Conservation (phyloP, 768 basidiomycete species). For the Phaffia tasmanica region DNA sequence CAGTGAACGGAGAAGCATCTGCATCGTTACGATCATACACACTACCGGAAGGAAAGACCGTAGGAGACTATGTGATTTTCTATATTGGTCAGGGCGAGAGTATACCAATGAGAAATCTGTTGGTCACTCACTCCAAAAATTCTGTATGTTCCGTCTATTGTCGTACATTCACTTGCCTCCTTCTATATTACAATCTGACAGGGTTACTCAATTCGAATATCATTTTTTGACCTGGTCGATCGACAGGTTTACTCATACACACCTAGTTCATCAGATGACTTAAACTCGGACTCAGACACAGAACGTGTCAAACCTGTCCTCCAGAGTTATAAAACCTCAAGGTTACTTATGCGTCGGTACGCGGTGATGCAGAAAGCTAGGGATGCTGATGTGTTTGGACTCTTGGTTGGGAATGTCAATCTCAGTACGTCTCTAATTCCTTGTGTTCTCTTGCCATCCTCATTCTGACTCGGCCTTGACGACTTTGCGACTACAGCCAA, state of each 20-base stretch:
- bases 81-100: slow-evolving; percentile 65
- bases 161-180: background rate
- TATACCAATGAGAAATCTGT: slow-evolving; percentile 66
- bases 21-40: slow-evolving; percentile 33
- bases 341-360: slow-evolving; percentile 79
- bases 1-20: slow-evolving; percentile 6
- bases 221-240: background rate
- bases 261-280: slow-evolving; percentile 44
- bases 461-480: too few relatives aligned
- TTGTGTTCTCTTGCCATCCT: background rate
- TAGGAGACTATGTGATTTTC: slow-evolving; percentile 42
- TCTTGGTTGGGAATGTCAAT: slow-evolving; percentile 86
- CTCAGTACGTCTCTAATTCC: slow-evolving; percentile 49
- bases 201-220: background rate
- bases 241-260: slow-evolving; percentile 68
- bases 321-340: slow-evolving; percentile 63
- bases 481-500: slow-evolving; percentile 45
- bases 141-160: slow-evolving; percentile 42
- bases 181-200: background rate
- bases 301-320: slow-evolving; percentile 30
- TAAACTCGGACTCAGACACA: background rate
- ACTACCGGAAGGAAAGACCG: slow-evolving; percentile 31
- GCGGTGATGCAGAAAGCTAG: slow-evolving; percentile 74
- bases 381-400: slow-evolving; percentile 87
- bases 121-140: slow-evolving; percentile 65